A percentile compares a stretch with the other conserved stretches of the same genome.
Evolutionary conservation across 2,329 filamentous ascomycete genomes (phyloP).

Genomic region (Diaporthe amygdali): DNA sequence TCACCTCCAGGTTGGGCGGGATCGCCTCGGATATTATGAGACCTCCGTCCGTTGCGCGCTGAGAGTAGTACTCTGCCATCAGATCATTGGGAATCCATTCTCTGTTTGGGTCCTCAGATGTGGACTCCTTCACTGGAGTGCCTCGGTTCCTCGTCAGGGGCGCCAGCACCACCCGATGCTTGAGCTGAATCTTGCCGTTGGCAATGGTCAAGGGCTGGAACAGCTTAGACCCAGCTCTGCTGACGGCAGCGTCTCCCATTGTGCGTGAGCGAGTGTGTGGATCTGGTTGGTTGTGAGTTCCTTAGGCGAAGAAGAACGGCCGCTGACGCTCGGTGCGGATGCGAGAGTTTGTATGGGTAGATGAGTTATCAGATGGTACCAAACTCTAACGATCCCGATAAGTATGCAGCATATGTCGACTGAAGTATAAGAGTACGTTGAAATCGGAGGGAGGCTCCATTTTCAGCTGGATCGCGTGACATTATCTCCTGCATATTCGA

Average conservation of each 20-base stretch:
- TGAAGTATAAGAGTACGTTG: slow-evolving; percentile 1
- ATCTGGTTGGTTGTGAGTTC: neutral
- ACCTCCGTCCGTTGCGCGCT: slow-evolving; percentile 20
- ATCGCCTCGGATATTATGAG: slow-evolving; percentile 23
- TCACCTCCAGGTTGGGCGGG: slow-evolving; percentile 20
- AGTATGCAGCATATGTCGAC: neutral
- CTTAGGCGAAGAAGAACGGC: neutral
- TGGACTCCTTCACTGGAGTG: slow-evolving; percentile 18
- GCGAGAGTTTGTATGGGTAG: neutral
- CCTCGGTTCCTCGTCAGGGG: slow-evolving; percentile 26
- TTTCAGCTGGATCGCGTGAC: slow-evolving; percentile 2
- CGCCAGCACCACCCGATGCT: slow-evolving; percentile 26
- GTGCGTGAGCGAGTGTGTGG: neutral
- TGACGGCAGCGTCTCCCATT: slow-evolving; percentile 24
- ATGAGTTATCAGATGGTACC: neutral
- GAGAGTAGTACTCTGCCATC: slow-evolving; percentile 22
- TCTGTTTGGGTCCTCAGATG: slow-evolving; percentile 20
- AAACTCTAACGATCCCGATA: neutral
- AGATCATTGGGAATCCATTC: slow-evolving; percentile 23
- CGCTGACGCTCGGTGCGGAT: neutral
- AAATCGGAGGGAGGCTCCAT: neutral
- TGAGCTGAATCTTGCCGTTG: slow-evolving; percentile 25
- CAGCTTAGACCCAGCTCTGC: slow-evolving; percentile 30
- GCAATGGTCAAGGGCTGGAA: slow-evolving; percentile 41
- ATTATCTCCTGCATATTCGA: slow-evolving; percentile 10